A percentile compares a stretch with the other conserved stretches of the same genome.
These are phyloP conservation scores for Amanita pallidorosea DNA, from an alignment of 768 basidiomycete genomes.

Conservation along the genomic window DNA sequence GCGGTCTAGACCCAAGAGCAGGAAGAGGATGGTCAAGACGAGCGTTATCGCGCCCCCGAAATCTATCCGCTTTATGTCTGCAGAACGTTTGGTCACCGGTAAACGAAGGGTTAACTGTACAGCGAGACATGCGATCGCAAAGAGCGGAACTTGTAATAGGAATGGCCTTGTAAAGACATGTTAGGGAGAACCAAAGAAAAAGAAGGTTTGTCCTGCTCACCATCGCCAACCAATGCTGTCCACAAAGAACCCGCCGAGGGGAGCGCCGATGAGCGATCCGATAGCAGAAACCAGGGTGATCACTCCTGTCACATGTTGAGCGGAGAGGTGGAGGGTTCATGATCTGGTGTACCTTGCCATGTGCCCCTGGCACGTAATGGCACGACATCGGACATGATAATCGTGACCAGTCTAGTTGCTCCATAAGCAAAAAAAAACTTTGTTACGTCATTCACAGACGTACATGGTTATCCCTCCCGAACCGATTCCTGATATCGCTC, in stretches of 20 bases:
- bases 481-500: constrained; percentile 49
- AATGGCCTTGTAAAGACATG: constrained; percentile 31
- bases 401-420: constrained; percentile 39
- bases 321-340: not conserved
- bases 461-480: constrained; percentile 58
- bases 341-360: constrained; percentile 41
- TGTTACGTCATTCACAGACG: constrained; percentile 7
- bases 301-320: constrained; percentile 25
- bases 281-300: constrained; percentile 49
- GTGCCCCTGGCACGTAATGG: constrained; percentile 53
- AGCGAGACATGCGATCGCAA: constrained; percentile 42
- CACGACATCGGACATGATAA: constrained; percentile 60
- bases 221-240: constrained; percentile 64
- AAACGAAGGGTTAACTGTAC: constrained; percentile 46
- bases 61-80: constrained; percentile 51
- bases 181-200: not conserved
- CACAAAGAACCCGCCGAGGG: constrained; percentile 50
- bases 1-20: constrained; percentile 48
- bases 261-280: constrained; percentile 51
- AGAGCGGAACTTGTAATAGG: constrained; percentile 48
- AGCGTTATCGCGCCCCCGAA: constrained; percentile 48
- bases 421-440: not conserved
- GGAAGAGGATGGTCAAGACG: constrained; percentile 41
- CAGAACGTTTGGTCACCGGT: constrained; percentile 27
- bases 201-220: constrained; percentile 16